Evolutionary conservation across 129 eudicot species (phyloP), one percentile per base, ranked within the genome.

Genomic region (Artemisia tridentata): DNA sequence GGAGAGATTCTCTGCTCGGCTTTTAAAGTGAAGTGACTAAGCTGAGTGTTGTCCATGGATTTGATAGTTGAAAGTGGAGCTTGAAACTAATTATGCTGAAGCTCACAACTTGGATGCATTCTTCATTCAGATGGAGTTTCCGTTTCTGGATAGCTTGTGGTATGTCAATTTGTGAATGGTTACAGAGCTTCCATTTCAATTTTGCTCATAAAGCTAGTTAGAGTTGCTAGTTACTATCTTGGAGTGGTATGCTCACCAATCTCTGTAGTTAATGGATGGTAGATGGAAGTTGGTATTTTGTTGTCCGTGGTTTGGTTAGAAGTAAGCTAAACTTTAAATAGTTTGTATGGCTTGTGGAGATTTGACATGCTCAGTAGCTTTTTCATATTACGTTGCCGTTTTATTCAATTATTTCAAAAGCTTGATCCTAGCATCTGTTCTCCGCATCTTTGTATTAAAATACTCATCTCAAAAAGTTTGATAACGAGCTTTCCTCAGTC

Each of bases 1-100:
- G 91, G 82, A 85, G 86, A 68, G 80, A 72, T 74, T 87, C 80
- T 52, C 69, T 76, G 49, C 76, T 66, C n/a, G 17, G 56, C 7
- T 14, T 65, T 50, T 18, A 80, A 75, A 52, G 75, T 81, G 84
- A 84, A 80, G 88, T 80, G 79, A 78, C 70, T 74, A 81, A 74
- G 59, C 81, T 18, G 73, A 75, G 67, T 82, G 68, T 46, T 56
- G 45, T 72, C 79, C 58, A 46, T 75, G 64, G 77, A 76, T 75
- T 65, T 61, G 81, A 72, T 65, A 48, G 51, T 56, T 69, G 65
- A 68, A 68, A 73, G 67, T 75, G 86, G 81, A 83, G 67, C 79
- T 69, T 67, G 73, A 69, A 73, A 78, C 43, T 60, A 54, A 59
- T 54, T 50, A 72, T 75, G 86, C 68, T 74, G 86, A 69, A 74